phyloP scores from a whole-genome alignment of 306 rosid genomes.

The Cyamopsis tetragonoloba region DNA sequence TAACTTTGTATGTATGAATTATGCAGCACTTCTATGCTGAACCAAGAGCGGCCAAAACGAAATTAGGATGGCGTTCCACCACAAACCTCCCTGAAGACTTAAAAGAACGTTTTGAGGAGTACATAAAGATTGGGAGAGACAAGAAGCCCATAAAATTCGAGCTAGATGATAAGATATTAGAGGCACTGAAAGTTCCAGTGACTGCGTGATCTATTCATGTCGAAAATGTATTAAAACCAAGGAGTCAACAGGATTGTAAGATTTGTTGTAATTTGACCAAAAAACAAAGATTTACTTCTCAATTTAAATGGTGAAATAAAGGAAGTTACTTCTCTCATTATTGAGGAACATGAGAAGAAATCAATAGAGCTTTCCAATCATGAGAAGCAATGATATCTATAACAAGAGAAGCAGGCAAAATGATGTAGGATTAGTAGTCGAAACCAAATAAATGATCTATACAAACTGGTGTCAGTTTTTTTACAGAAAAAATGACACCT shows the following conservation, averaged over 20 bases:
- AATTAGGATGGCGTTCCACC: slow-evolving; percentile 66
- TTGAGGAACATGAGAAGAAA: not conserved
- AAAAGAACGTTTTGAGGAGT: slow-evolving; percentile 81
- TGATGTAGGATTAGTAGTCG: not conserved
- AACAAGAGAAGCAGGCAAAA: not conserved
- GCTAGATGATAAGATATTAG: slow-evolving; percentile 77
- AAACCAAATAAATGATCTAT: not conserved
- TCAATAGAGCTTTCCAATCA: not conserved
- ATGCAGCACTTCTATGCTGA: slow-evolving; percentile 94
- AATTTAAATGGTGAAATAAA: not conserved
- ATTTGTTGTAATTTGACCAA: slow-evolving; percentile 3
- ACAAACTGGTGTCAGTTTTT: not conserved
- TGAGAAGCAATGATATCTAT: not conserved
- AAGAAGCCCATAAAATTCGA: slow-evolving; percentile 71
- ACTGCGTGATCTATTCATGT: slow-evolving; percentile 43
- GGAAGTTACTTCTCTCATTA: not conserved
- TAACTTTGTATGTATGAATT: slow-evolving; percentile 1
- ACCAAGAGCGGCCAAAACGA: slow-evolving; percentile 84
- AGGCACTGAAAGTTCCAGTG: slow-evolving; percentile 71
- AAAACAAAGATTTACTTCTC: no score
- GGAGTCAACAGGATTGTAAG: not conserved
- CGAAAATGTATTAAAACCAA: not conserved
- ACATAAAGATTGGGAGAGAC: slow-evolving; percentile 81
- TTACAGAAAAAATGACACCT: not conserved
- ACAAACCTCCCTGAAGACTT: slow-evolving; percentile 78